Evolutionary conservation across 1,284 basidiomycete genomes (phyloP).

Genomic region (Rhizopogon hawkerae): DNA sequence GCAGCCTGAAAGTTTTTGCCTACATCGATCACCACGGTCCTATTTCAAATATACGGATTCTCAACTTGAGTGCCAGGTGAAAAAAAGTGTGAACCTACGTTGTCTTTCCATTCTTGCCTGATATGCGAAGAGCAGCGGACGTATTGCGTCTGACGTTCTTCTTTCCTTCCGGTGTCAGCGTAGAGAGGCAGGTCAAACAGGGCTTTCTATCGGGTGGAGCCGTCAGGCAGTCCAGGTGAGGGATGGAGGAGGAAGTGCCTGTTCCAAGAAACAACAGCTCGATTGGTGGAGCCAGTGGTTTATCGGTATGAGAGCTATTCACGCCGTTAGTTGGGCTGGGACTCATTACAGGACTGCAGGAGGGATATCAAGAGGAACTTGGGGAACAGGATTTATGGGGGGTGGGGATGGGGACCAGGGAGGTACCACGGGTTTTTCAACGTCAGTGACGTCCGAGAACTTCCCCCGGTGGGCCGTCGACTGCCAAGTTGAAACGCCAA

Average conservation of each 20-base stretch:
- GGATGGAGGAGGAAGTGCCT: constrained; percentile 64
- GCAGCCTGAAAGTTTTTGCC: constrained; percentile 75
- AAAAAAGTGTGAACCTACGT: constrained; percentile 36
- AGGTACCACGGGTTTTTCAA: not conserved
- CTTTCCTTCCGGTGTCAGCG: constrained; percentile 54
- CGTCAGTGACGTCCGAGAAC: not conserved
- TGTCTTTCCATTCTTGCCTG: constrained; percentile 39
- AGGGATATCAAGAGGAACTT: not conserved
- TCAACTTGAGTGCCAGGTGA: not conserved
- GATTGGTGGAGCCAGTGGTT: constrained; percentile 15
- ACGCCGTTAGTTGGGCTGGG: not conserved
- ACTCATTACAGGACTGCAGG: not conserved
- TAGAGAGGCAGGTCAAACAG: constrained; percentile 63
- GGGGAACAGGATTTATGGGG: not conserved
- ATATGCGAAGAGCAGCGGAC: constrained; percentile 51
- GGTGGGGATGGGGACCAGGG: not conserved
- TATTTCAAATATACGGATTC: constrained; percentile 20
- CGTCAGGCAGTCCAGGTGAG: constrained; percentile 58
- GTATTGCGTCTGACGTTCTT: constrained; percentile 75
- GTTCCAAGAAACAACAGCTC: constrained; percentile 71
- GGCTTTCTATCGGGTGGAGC: constrained; percentile 38
- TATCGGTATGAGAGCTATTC: not conserved
- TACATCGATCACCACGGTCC: constrained; percentile 70
- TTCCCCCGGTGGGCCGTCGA: not conserved
- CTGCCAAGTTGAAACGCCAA: not conserved